Base-by-base conservation (phyloP, 2,329 filamentous ascomycete species). In the Xylariomycetidae sp. region DNA sequence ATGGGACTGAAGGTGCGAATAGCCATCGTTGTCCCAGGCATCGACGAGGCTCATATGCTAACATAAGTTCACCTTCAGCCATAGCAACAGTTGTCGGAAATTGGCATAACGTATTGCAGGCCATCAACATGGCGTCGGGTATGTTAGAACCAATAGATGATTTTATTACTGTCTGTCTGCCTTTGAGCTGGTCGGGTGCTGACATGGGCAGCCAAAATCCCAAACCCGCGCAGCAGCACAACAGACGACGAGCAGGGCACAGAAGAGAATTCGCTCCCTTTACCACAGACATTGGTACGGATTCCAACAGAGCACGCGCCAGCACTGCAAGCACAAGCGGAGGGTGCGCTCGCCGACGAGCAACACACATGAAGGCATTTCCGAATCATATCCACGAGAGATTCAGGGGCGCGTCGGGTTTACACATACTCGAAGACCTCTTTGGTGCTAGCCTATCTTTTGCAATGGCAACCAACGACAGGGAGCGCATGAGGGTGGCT, bases 111-210 rank as follows among this genome's bases (percentile, higher is more conserved):
- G 85, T 93, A 44, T 70, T 93, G 39, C 72, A 82, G 44, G 85
- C 85, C 25, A 89, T 93, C 52, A 83, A 83, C 53, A 89, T 92
- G 83, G 86, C 86, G 41, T 89, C 83, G 39, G 73, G 85, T 89
- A 70, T 53, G 77, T 23, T 38, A n/a, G n/a, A n/a, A n/a, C n/a
- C n/a, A n/a, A n/a, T n/a, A n/a, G n/a, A n/a, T 23, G n/a, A 8
- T 18, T 16, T 14, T 20, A 14, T 24, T 34, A 31, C 37, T 43
- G 29, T 37, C 37, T 30, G 18, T 31, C 13, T 39, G 30, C 38
- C 36, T 36, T n/a, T n/a, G n/a, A n/a, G n/a, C n/a, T n/a, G n/a
- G n/a, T n/a, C 50, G 43, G 31, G 31, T 32, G 10, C 24, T 20
- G 23, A 26, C 29, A 10, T 14, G 10, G 16, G 8, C 41, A 88